Evolutionary conservation across 345 rosid genomes (phyloP), one percentile per base, ranked within the genome.

Genomic region (Eucalyptus erythrocorys): DNA sequence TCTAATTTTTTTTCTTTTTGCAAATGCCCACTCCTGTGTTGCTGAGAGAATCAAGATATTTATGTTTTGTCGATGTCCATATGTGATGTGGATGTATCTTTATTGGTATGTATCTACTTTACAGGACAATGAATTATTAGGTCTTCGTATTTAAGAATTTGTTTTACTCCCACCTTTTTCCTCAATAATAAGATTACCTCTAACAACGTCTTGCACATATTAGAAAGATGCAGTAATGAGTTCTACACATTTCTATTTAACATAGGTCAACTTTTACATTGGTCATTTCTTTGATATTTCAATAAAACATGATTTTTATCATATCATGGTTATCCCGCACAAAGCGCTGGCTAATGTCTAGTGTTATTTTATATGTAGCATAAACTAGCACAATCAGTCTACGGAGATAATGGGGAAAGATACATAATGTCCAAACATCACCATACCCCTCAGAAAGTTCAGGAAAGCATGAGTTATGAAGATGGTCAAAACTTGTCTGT

Each of bases 391-490:
- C 61, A 13, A 3, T n/a, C 1, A 55, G 16, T 48, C 27, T 45
- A 30, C 27, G 17, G 34, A 21, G 45, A 86, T 30, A 76, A 48
- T 4, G 10, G 42, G 55, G n/a, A 85, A 86, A 43, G 45, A 49
- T 59, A 27, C 34, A 87, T 66, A 37, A 64, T 42, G 24, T 86
- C 48, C 55, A 51, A 86, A 89, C 43, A 79, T 87, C 42, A 61
- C 50, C 86, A 49, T 93, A 97, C 99, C 99, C 95, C 94, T 97
- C 87, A 98, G 91, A 88, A 95, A 91, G 93, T 96, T 95, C 90
- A 98, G 98, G 91, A 98, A 94, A 91, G 98, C 96, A 85, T 94
- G 93, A 86, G 99, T 98, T 89, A 98, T 91, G 93, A 98, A 98
- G 88, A 98, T 94, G 93, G 95, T 98, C 92, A 96, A 82, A 55